phyloP scores from a whole-genome alignment of 208 protist genomes.

The Angomonas deanei region DNA sequence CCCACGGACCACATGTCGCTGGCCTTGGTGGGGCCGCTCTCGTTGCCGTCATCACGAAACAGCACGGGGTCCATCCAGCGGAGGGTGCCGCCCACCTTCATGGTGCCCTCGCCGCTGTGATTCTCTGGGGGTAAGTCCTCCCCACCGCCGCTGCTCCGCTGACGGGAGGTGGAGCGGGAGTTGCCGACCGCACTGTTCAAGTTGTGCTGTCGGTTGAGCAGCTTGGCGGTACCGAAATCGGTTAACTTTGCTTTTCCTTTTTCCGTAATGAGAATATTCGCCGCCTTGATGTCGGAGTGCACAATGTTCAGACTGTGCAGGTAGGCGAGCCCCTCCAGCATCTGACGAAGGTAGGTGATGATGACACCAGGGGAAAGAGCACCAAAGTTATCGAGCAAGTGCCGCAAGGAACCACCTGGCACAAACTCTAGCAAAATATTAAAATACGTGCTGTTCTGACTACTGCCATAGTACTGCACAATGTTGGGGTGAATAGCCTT shows the following conservation, averaged over 20 bases:
- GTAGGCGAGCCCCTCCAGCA: constrained; percentile 79
- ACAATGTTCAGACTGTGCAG: constrained; percentile 86
- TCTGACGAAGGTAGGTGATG: constrained; percentile 76
- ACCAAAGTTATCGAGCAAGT: constrained; percentile 88
- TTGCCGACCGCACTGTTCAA: constrained; percentile 1
- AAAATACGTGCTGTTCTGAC: constrained; percentile 78
- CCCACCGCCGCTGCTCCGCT: not conserved
- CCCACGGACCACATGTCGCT: constrained; percentile 90
- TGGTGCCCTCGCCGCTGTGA: constrained; percentile 14
- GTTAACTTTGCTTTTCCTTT: constrained; percentile 82
- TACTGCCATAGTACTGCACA: constrained; percentile 87
- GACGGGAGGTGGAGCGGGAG: not conserved
- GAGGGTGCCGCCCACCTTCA: constrained; percentile 75
- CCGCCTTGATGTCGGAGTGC: constrained; percentile 87
- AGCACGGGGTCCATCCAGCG: constrained; percentile 87
- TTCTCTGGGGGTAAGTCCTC: not conserved
- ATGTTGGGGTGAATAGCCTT: constrained; percentile 88
- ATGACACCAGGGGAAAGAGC: constrained; percentile 78
- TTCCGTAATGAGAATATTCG: constrained; percentile 89
- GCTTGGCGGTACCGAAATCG: constrained; percentile 86
- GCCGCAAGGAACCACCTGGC: constrained; percentile 81
- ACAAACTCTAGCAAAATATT: constrained; percentile 92
- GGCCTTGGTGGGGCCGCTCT: constrained; percentile 58
- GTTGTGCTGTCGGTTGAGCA: constrained; percentile 51
- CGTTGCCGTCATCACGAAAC: constrained; percentile 29